These are phyloP conservation scores for Arthrobotrys megalospora DNA, from an alignment of 2,329 filamentous ascomycete genomes.

Conservation along the genomic window DNA sequence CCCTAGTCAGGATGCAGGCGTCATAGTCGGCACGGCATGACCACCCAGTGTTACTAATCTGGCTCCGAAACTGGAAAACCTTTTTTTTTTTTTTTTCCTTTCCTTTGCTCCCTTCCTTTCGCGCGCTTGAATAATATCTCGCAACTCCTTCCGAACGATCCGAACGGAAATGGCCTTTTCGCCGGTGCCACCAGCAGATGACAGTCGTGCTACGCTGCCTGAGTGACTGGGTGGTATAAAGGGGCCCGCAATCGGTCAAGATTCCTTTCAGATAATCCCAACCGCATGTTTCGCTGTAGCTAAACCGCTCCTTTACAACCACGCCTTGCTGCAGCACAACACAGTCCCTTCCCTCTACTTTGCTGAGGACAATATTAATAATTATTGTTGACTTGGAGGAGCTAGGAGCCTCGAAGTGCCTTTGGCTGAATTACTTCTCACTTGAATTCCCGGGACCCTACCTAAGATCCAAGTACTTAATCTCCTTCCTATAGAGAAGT, in stretches of 20 bases:
- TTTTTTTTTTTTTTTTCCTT: conserved; percentile 18
- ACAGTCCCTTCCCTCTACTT: background rate
- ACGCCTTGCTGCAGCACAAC: background rate
- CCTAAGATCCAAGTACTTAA: conserved; percentile 10
- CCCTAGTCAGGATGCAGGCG: background rate
- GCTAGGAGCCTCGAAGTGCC: background rate
- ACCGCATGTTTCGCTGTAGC: conserved; percentile 2
- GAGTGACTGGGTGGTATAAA: conserved; percentile 10
- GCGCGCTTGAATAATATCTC: conserved; percentile 20
- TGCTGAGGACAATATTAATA: background rate
- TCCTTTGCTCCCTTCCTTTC: conserved; percentile 21
- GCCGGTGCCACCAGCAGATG: conserved; percentile 33
- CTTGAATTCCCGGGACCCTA: background rate
- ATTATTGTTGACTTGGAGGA: background rate
- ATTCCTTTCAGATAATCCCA: conserved; percentile 14
- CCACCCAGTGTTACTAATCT: conserved; percentile 11
- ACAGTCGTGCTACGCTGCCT: background rate
- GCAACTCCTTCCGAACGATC: conserved; percentile 31
- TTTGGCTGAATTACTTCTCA: conserved; percentile 1
- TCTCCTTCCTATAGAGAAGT: background rate
- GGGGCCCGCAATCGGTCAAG: conserved; percentile 14
- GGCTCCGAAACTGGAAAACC: background rate
- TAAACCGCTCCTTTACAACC: conserved; percentile 1
- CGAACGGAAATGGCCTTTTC: conserved; percentile 51
- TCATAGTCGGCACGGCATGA: background rate